phyloP scores from a whole-genome alignment of 345 rosid genomes.

The Salix viminalis region DNA sequence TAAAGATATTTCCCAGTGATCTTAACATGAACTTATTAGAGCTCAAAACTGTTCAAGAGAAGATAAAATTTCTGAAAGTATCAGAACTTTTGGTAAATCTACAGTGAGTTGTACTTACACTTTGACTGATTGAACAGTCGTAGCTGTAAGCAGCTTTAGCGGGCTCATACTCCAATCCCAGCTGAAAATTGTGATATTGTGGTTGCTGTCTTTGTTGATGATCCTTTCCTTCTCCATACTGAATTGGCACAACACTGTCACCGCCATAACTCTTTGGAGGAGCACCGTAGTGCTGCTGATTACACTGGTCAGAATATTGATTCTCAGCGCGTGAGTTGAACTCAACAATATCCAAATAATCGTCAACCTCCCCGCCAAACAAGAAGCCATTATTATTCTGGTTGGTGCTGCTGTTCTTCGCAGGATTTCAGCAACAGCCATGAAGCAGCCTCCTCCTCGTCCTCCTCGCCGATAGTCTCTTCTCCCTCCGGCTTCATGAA shows the following conservation, averaged over 20 bases:
- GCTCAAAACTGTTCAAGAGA: neutral
- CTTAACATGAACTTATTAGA: neutral
- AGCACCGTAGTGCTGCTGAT: conserved; percentile 30
- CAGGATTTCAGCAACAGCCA: conserved; percentile 70
- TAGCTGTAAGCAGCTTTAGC: conserved; percentile 43
- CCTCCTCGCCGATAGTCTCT: conserved; percentile 40
- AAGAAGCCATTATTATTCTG: conserved; percentile 45
- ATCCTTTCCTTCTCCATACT: conserved; percentile 39
- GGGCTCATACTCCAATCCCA: conserved; percentile 48
- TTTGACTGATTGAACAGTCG: conserved; percentile 45
- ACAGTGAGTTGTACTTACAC: conserved; percentile 34
- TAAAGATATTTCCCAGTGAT: neutral
- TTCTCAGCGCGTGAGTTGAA: conserved; percentile 45
- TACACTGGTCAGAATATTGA: conserved; percentile 40
- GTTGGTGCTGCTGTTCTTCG: conserved; percentile 15
- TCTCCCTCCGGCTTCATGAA: conserved; percentile 29
- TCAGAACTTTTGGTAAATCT: neutral
- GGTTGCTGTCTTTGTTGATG: conserved; percentile 28
- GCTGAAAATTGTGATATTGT: conserved; percentile 39
- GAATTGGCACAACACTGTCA: conserved; percentile 76
- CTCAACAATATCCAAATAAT: conserved; percentile 77
- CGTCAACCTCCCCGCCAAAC: conserved; percentile 57
- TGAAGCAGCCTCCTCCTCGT: conserved; percentile 72
- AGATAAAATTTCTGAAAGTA: neutral
- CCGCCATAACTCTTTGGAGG: conserved; percentile 47